Evolutionary conservation across 2,329 filamentous ascomycete species (phyloP).

Genomic region (Ciborinia camelliae): DNA sequence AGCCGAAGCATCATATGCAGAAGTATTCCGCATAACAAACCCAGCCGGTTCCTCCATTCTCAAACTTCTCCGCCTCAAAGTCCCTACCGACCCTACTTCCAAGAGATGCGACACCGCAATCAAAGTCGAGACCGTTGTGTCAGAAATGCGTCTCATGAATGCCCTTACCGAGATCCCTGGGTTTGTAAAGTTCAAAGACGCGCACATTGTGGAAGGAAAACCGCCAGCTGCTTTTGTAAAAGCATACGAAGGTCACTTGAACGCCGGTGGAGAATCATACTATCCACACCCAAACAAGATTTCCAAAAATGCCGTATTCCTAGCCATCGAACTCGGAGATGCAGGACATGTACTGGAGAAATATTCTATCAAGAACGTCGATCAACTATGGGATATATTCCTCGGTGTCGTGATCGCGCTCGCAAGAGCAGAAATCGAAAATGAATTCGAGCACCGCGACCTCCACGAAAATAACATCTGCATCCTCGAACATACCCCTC

Average conservation of each 20-base stretch:
- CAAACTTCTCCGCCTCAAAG: constrained; percentile 57
- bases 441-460: constrained; percentile 64
- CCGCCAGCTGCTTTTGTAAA: constrained; percentile 52
- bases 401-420: constrained; percentile 58
- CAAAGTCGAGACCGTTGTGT: constrained; percentile 48
- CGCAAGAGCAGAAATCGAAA: constrained; percentile 55
- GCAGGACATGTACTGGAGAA: constrained; percentile 60
- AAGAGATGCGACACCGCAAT: constrained; percentile 26
- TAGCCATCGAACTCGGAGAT: constrained; percentile 62
- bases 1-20: constrained; percentile 63
- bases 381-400: constrained; percentile 62
- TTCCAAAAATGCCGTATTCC: constrained; percentile 54
- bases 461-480: constrained; percentile 65
- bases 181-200: constrained; percentile 64
- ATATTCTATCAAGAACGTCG: constrained; percentile 47
- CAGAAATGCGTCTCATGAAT: constrained; percentile 61
- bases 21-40: constrained; percentile 62
- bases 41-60: constrained; percentile 60
- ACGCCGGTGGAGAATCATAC: constrained; percentile 44
- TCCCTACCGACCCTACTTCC: constrained; percentile 27
- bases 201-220: constrained; percentile 57
- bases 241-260: constrained; percentile 42
- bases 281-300: constrained; percentile 61
- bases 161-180: constrained; percentile 61
- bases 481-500: constrained; percentile 37